Base-by-base conservation (phyloP, 441 rosid genomes). In the Omphalea diandra region DNA sequence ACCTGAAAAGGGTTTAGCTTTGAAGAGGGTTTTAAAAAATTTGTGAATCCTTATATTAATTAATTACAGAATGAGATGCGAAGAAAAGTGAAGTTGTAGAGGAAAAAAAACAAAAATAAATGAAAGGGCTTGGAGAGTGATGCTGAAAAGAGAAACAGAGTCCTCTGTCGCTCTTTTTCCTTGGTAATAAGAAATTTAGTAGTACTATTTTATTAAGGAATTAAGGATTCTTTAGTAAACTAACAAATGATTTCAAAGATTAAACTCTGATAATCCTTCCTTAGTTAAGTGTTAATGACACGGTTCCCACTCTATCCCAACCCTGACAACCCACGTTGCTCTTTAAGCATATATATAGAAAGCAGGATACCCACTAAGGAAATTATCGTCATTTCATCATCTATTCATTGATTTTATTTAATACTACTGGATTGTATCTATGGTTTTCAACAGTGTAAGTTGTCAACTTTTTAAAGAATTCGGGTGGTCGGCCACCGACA, bases 401-500 rank as follows among this genome's bases (percentile, higher is more conserved):
- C n/a, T n/a, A n/a, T n/a, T n/a, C n/a, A n/a, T n/a, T n/a, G n/a
- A n/a, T n/a, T n/a, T n/a, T n/a, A n/a, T 11, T 55, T 26, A 1
- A 26, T 55, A 11, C n/a, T n/a, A 9, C 2, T 53, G 9, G 18
- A 15, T 46, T n/a, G n/a, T 0, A 50, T 50, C 7, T 20, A 50
- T 50, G 50, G 20, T 18, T 15, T 44, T 15, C 17, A n/a, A n/a
- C n/a, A n/a, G 50, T 17, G 22, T 14, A 15, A 17, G 24, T 61
- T 24, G 22, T 24, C 22, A 7, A 31, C 35, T 35, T 56, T 27
- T 58, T 7, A 10, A 1, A n/a, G n/a, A n/a, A n/a, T n/a, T n/a
- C n/a, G n/a, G 31, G 65, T 14, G 47, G 65, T 60, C 65, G 65
- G 65, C 18, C 65, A 60, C 65, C 65, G 65, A 38, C 65, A 60